These are phyloP conservation scores for Mortierella sp. DNA, from an alignment of 371 early-diverging fungal genomes.

Conservation along the genomic window DNA sequence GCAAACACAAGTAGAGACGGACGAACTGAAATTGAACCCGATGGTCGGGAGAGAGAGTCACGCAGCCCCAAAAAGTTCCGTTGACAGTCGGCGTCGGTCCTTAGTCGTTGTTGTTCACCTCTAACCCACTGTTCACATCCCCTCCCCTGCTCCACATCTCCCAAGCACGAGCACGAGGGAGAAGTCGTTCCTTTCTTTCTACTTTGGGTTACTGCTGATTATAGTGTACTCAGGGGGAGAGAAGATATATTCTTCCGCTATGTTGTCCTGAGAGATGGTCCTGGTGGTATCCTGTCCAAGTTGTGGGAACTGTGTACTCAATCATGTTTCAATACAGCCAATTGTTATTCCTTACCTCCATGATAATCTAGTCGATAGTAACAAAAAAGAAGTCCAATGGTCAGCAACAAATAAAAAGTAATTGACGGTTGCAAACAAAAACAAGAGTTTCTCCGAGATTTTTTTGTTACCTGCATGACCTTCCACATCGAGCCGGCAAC, in stretches of 20 bases:
- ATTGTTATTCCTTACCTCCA: slow-evolving; percentile 53
- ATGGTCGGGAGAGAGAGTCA: background rate
- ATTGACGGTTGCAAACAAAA: background rate
- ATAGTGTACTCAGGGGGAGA: background rate
- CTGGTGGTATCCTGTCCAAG: background rate
- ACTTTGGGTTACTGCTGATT: background rate
- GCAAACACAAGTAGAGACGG: no score
- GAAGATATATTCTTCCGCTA: background rate
- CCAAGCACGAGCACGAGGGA: background rate
- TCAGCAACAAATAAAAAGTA: background rate
- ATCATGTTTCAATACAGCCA: background rate
- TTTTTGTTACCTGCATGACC: slow-evolving; percentile 71
- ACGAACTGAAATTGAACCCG: slow-evolving; percentile 5
- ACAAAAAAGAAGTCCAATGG: background rate
- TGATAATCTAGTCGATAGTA: slow-evolving; percentile 30
- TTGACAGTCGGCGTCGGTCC: background rate
- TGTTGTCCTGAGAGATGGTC: background rate
- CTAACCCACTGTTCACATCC: background rate
- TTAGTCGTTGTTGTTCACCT: background rate
- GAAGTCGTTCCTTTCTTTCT: no score
- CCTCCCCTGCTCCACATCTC: background rate
- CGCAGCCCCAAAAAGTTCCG: slow-evolving; percentile 18
- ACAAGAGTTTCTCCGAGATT: background rate
- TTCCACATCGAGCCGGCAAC: slow-evolving; percentile 74
- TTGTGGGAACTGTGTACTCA: background rate